These are phyloP conservation scores for Talaromyces sp. DNA, from an alignment of 2,329 filamentous ascomycete genomes.

Conservation along the genomic window DNA sequence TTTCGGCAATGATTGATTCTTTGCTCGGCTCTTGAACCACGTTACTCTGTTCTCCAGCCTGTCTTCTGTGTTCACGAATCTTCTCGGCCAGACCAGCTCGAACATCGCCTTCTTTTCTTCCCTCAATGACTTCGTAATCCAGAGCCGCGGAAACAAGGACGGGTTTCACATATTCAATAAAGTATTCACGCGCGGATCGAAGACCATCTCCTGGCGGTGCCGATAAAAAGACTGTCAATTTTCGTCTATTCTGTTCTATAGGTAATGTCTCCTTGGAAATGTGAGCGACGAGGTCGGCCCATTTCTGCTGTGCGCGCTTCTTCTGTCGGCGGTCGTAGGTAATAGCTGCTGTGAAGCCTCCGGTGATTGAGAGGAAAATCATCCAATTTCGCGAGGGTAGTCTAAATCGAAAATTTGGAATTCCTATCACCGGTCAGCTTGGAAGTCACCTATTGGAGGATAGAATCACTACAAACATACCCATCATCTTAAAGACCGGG, in stretches of 20 bases:
- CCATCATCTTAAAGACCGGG: conserved; percentile 25
- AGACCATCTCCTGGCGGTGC: conserved; percentile 84
- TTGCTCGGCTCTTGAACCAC: conserved; percentile 46
- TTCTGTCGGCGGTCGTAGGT: conserved; percentile 93
- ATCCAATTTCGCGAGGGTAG: conserved; percentile 96
- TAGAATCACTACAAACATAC: conserved; percentile 16
- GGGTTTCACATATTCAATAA: conserved; percentile 92
- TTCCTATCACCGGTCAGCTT: conserved; percentile 48
- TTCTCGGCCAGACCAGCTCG: conserved; percentile 80
- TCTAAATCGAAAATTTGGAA: conserved; percentile 76
- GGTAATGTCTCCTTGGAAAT: conserved; percentile 73
- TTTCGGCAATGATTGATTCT: conserved; percentile 59
- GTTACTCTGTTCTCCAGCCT: conserved; percentile 55
- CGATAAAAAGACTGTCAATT: conserved; percentile 79
- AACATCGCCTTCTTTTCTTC: conserved; percentile 86
- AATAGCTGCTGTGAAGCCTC: conserved; percentile 72
- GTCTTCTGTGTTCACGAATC: conserved; percentile 64
- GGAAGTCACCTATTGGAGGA: background rate
- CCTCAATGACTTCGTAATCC: conserved; percentile 96
- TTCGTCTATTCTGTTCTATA: conserved; percentile 70
- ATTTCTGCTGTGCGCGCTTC: conserved; percentile 77
- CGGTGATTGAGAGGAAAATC: conserved; percentile 82
- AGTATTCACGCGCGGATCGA: conserved; percentile 84
- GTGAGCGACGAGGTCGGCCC: conserved; percentile 79
- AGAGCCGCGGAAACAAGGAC: conserved; percentile 82